Percentiles rank a stretch among this genome's conserved stretches.
These are phyloP conservation scores for Cucurbitaria berberidis DNA, from an alignment of 2,329 filamentous ascomycete genomes.

Conservation along the genomic window DNA sequence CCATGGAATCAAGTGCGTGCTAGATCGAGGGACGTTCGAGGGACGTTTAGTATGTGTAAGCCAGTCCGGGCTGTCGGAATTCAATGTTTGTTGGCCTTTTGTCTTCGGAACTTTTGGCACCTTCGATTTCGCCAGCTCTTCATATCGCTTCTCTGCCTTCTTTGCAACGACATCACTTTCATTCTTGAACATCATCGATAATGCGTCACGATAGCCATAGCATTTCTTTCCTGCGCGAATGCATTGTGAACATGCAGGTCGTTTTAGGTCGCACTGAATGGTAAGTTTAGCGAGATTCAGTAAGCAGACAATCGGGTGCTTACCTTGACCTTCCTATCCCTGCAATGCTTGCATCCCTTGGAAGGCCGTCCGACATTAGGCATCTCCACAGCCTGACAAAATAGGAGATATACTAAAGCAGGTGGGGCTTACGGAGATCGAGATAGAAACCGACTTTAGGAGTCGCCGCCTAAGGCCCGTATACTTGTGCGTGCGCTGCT, in stretches of 20 bases:
- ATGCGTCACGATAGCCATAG: conserved; percentile 39
- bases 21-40: neutral
- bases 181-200: conserved; percentile 42
- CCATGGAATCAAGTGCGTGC: neutral
- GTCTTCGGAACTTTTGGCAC: neutral
- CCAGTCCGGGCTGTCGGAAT: neutral
- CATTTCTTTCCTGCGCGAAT: conserved; percentile 34
- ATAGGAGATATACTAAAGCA: neutral
- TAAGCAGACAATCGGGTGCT: neutral
- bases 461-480: neutral
- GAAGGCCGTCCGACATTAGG: conserved; percentile 42
- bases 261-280: conserved; percentile 40
- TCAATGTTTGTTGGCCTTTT: neutral
- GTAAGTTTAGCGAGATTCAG: neutral
- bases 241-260: conserved; percentile 43
- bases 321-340: conserved; percentile 42
- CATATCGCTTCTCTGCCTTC: conserved; percentile 32
- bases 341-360: conserved; percentile 40
- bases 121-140: conserved; percentile 27
- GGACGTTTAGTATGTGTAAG: neutral
- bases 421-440: neutral
- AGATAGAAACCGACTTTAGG: neutral
- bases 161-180: conserved; percentile 35
- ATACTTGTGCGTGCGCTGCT: neutral
- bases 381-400: conserved; percentile 14